phyloP scores from a whole-genome alignment of 129 eudicot species.

The Pittosporum tobira region DNA sequence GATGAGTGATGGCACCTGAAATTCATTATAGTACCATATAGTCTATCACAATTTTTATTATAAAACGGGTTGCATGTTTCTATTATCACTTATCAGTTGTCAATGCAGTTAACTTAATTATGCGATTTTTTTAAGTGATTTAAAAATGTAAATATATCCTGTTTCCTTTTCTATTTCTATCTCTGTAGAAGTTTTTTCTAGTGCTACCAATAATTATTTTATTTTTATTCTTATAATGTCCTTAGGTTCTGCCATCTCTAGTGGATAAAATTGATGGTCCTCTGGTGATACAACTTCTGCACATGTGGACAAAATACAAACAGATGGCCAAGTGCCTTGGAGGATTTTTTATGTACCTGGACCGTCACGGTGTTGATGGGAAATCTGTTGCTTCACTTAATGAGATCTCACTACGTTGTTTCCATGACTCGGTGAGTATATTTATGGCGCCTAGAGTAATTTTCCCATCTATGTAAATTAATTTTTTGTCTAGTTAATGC shows the following conservation, averaged over 20 bases:
- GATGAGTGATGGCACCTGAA: no score
- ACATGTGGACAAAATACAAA: constrained; percentile 47
- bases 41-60: background rate
- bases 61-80: background rate
- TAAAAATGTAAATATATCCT: no score
- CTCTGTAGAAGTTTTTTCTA: no score
- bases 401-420: constrained; percentile 25
- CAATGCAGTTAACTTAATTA: no score
- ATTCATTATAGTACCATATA: no score
- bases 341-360: constrained; percentile 44
- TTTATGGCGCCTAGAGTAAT: background rate
- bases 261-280: constrained; percentile 18
- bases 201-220: no score
- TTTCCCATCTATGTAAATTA: background rate
- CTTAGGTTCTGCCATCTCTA: constrained; percentile 48
- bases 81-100: background rate
- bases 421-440: constrained; percentile 38
- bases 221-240: constrained; percentile 1
- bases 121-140: no score
- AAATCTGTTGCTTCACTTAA: constrained; percentile 20
- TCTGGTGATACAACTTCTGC: constrained; percentile 29
- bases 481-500: background rate
- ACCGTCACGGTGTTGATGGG: constrained; percentile 29
- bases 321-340: constrained; percentile 45
- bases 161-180: no score